These are phyloP conservation scores for Sugiyamaella valdiviana DNA, from an alignment of 805 yeast species.

Conservation along the genomic window DNA sequence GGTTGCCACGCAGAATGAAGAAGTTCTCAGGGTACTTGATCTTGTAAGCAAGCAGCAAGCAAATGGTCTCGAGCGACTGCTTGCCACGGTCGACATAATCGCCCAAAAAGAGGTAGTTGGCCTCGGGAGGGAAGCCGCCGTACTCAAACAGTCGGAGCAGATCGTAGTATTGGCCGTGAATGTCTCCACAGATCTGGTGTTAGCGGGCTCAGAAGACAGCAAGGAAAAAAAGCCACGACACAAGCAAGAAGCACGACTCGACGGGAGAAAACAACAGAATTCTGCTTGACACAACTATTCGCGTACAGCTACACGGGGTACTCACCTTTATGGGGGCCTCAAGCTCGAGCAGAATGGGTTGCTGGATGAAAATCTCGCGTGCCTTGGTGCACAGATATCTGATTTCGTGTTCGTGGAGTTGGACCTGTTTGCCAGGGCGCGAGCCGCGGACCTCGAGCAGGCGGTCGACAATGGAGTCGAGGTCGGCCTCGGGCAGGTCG, in stretches of 20 bases:
- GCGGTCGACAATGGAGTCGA: constrained; percentile 95
- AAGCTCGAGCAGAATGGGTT: constrained; percentile 88
- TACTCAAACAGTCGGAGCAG: constrained; percentile 91
- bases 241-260: not conserved
- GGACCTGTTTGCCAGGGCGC: constrained; percentile 96
- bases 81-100: constrained; percentile 99
- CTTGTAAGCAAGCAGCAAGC: constrained; percentile 88
- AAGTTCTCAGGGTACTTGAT: constrained; percentile 98
- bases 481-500: constrained; percentile 70
- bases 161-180: constrained; percentile 97
- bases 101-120: constrained; percentile 90
- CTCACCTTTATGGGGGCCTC: constrained; percentile 94
- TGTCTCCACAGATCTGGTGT: constrained; percentile 75
- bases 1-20: constrained; percentile 94
- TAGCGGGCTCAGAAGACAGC: not conserved
- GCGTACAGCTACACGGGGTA: constrained; percentile 18
- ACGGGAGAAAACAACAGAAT: too few species aligned
- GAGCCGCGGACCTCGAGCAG: constrained; percentile 96
- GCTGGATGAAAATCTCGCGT: constrained; percentile 95
- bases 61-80: constrained; percentile 93
- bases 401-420: constrained; percentile 88
- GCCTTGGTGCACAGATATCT: constrained; percentile 95
- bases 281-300: not conserved
- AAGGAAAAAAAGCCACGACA: not conserved
- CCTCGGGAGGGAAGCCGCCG: constrained; percentile 99